Percentiles rank a stretch among this genome's conserved stretches.
Evolutionary conservation across 495 filamentous ascomycete genomes (phyloP).

Genomic region (Penicillium pancosmium): DNA sequence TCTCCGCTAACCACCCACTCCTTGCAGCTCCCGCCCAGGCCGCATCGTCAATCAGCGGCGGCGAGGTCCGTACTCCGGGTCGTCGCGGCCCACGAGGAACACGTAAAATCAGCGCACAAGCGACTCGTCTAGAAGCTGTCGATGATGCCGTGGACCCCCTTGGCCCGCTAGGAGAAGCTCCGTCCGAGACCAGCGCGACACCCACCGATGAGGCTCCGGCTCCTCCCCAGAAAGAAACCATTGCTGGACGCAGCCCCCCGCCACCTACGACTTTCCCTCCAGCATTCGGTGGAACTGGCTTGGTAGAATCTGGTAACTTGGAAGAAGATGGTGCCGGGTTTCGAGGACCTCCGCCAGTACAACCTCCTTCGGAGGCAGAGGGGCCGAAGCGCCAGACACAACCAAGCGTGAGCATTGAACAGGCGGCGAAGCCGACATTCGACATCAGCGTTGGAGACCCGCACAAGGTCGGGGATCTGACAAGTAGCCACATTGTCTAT

Average conservation of each 20-base stretch:
- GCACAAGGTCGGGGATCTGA: conserved; percentile 95
- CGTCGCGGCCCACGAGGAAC: conserved; percentile 59
- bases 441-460: conserved; percentile 94
- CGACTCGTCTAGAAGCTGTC: conserved; percentile 82
- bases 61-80: conserved; percentile 48
- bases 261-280: conserved; percentile 52
- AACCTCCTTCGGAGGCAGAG: conserved; percentile 54
- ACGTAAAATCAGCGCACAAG: conserved; percentile 77
- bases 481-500: conserved; percentile 96
- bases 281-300: conserved; percentile 45
- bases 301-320: conserved; percentile 64
- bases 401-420: conserved; percentile 84
- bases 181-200: conserved; percentile 42
- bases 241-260: conserved; percentile 51
- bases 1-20: conserved; percentile 36
- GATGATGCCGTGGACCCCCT: conserved; percentile 92
- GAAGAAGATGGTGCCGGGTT: conserved; percentile 66
- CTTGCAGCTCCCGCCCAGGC: conserved; percentile 38
- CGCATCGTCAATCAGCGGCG: conserved; percentile 35
- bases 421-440: conserved; percentile 88
- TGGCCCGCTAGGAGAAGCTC: conserved; percentile 74
- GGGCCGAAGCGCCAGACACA: conserved; percentile 62
- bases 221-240: conserved; percentile 84
- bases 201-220: conserved; percentile 71
- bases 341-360: conserved; percentile 74